phyloP scores from a whole-genome alignment of 1,139 yeast genomes.

The Kodamaea fungicola region DNA sequence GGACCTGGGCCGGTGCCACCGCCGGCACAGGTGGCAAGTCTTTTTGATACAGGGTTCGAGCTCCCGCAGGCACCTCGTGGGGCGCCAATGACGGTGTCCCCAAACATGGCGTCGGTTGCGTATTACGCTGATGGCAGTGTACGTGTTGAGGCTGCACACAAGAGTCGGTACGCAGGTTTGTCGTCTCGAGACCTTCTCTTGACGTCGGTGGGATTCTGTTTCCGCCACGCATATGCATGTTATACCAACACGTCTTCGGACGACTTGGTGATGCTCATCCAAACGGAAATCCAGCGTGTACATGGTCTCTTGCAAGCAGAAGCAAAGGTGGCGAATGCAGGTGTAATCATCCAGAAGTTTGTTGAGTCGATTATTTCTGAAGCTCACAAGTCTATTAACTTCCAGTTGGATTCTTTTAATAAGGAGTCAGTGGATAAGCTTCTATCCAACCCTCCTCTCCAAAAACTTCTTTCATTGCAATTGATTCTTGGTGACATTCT shows the following conservation, averaged over 20 bases:
- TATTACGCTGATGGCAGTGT: conserved; percentile 25
- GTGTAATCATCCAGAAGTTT: conserved; percentile 18
- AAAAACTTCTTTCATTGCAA: conserved; percentile 62
- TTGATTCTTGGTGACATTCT: conserved; percentile 58
- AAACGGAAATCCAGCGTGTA: conserved; percentile 36
- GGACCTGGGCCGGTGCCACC: conserved; percentile 9
- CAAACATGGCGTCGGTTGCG: conserved; percentile 52
- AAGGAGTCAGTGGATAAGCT: conserved; percentile 69
- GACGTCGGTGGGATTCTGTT: conserved; percentile 60
- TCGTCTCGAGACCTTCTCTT: conserved; percentile 32
- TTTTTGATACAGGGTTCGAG: conserved; percentile 58
- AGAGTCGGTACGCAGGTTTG: conserved; percentile 14
- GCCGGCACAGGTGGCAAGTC: conserved; percentile 36
- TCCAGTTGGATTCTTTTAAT: conserved; percentile 59
- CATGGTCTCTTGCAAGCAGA: conserved; percentile 16
- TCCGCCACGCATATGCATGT: conserved; percentile 64
- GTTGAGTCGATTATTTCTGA: conserved; percentile 53
- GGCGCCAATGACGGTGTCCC: conserved; percentile 44
- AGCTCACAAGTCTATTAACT: conserved; percentile 65
- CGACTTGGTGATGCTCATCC: conserved; percentile 59
- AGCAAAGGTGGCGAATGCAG: conserved; percentile 5
- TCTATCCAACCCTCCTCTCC: conserved; percentile 70
- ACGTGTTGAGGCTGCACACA: conserved; percentile 28
- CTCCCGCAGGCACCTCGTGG: conserved; percentile 27
- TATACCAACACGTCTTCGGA: conserved; percentile 62